Evolutionary conservation across 2,329 filamentous ascomycete species (phyloP), one percentile per base, ranked within the genome.

Genomic region (Aspergillus oerlinghausenensis): DNA sequence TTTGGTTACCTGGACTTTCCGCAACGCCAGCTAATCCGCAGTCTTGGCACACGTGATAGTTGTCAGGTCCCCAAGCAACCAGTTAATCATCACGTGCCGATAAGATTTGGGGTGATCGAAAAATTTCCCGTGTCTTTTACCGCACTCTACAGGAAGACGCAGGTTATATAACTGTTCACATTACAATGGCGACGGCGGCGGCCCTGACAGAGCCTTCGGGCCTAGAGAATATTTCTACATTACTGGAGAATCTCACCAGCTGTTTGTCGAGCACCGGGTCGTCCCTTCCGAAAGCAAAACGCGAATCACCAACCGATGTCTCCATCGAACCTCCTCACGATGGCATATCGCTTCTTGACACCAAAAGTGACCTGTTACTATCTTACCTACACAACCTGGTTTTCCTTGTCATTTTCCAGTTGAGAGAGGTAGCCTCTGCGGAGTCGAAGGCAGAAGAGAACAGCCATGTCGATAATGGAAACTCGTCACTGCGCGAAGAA

Each of bases 341-440:
- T 67, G 93, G 94, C 69, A 94, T 99, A 57, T 97, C 94, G 0
- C 85, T 99, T 1, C 87, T 99, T 67, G 92, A 97, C 70, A 86
- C 90, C 62, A 99, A 99, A 78, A 97, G 95, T 75, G 94, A 99
- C 71, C 82, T 99, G n/a, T 86, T 99, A 19, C 86, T 99, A 42
- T 93, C 93, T 3, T 99, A 99, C 75, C 81, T 99, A 0, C 93
- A 99, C 68, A 95, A 96, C 67, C 84, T 97, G 3, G 90, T 94
- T 48, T 96, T 96, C 65, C 79, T 96, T 43, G 88, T 96, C 48
- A 79, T 96, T 1, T 75, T 95, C 40, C 93, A 95, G 68, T 75
- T 97, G 21, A 85, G 90, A 35, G 65, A 57, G 85, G 86, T 69
- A 59, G 74, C 35, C 66, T 70, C 58, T 56, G 69, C 62, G 60